phyloP scores from a whole-genome alignment of 2,329 filamentous ascomycete genomes.

The Thielaviopsis ethacetica region DNA sequence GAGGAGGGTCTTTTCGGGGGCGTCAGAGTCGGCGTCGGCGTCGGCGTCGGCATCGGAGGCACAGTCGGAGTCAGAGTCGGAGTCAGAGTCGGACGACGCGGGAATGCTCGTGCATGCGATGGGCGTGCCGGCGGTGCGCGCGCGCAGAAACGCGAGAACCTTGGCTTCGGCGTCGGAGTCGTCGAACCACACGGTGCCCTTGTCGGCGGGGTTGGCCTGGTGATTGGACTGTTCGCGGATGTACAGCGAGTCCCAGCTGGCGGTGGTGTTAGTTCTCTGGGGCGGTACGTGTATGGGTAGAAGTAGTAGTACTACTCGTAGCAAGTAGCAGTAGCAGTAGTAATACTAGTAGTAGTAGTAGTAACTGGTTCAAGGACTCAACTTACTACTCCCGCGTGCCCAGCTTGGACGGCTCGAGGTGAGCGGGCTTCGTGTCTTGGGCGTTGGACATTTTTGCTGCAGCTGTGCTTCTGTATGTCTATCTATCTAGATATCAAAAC shows the following conservation, averaged over 20 bases:
- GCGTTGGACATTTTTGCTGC: neutral
- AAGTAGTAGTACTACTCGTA: no score
- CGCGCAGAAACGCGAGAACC: constrained; percentile 51
- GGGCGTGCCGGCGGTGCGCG: neutral
- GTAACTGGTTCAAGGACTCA: neutral
- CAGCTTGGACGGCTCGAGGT: constrained; percentile 61
- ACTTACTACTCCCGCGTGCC: constrained; percentile 84
- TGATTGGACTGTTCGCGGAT: constrained; percentile 55
- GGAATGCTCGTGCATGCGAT: neutral
- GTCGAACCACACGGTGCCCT: constrained; percentile 91
- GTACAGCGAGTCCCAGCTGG: constrained; percentile 65
- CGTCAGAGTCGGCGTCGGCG: constrained; percentile 13
- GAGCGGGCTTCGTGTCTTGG: constrained; percentile 30
- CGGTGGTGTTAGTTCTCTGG: neutral
- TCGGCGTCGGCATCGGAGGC: constrained; percentile 10
- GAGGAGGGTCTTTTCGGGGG: constrained; percentile 16
- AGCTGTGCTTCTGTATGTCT: no score
- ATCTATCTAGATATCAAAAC: no score
- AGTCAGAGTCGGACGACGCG: constrained; percentile 12
- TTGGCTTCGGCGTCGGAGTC: constrained; percentile 79
- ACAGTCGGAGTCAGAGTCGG: constrained; percentile 16
- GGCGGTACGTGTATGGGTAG: neutral
- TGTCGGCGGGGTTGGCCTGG: constrained; percentile 54
- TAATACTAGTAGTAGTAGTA: no score
- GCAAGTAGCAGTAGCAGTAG: no score